Conservation (phyloP, 345 rosid species). For the Sonneratia caseolaris region DNA sequence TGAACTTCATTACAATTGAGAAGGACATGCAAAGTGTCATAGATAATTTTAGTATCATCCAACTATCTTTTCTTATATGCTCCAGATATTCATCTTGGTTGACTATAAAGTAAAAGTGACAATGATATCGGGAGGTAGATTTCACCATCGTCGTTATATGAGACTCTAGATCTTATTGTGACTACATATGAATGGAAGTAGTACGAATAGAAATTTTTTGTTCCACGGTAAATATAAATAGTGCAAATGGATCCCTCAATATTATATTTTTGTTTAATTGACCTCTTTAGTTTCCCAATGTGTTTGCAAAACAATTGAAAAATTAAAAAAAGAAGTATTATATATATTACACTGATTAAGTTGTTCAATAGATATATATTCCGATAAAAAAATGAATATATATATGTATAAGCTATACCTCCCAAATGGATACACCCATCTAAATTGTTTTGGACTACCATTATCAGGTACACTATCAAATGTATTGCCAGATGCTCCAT, state of each 20-base stretch:
- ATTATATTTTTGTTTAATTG: not conserved
- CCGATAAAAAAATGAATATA: not conserved
- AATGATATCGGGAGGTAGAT: no score
- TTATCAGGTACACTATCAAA: not conserved
- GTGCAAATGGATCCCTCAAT: not conserved
- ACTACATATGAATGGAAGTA: not conserved
- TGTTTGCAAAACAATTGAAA: no score
- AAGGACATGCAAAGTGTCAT: no score
- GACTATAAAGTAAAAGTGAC: no score
- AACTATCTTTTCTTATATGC: no score
- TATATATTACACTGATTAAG: not conserved
- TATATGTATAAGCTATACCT: slow-evolving; percentile 20
- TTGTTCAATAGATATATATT: not conserved
- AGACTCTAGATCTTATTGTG: not conserved
- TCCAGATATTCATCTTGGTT: no score
- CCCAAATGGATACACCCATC: slow-evolving; percentile 15
- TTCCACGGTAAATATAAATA: not conserved
- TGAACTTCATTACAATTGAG: no score
- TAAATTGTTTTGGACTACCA: not conserved
- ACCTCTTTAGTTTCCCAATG: not conserved
- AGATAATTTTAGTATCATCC: no score
- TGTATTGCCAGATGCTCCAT: not conserved
- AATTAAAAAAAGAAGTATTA: no score
- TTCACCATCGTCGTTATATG: not conserved
- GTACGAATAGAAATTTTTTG: not conserved